Evolutionary conservation across 140 eudicot species (phyloP), one percentile per base, ranked within the genome.

Genomic region (Stevia rebaudiana): DNA sequence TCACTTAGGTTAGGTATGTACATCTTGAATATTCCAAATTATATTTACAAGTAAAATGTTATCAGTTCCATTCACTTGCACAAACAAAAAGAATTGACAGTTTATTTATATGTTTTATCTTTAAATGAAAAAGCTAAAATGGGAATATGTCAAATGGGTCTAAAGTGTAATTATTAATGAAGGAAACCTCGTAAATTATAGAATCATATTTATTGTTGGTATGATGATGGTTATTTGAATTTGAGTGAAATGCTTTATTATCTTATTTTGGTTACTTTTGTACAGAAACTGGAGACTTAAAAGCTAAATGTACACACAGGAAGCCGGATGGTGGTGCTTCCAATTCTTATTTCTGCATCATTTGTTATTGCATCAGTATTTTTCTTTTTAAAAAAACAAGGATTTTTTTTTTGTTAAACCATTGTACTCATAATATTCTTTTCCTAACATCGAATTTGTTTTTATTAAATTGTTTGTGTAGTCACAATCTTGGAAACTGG

Each of bases 261-360:
- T 57, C 23, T 16, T 25, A 49, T 11, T 61, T 49, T 49, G 11
- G 28, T 8, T 52, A 17, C 64, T 24, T 48, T 63, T 49, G 23
- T 74, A 47, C 69, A 67, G 79, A 74, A 58, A 58, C 56, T 25
- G 69, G 63, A 47, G 56, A 58, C 47, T 56, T 56, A 6, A 57
- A 58, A 66, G 35, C 69, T 13, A 74, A 67, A 28, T 47, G 37
- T 41, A 67, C 74, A 67, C 75, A 68, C 44, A 60, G 46, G 75
- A 75, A 75, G 44, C 52, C 18, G 39, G 52, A 28, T 59, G 62
- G 50, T 37, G 61, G 49, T 50, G 59, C 39, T 74, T 40, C 49
- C 43, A 60, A 50, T 74, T 59, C 59, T 74, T 74, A 33, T 68
- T 67, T 67, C 59, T 75, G 70, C 44, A 75, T 61, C 70, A 67